Percentiles rank a stretch among this genome's conserved stretches.
Conservation (phyloP, 306 rosid genomes). For the Mimosa pudica region DNA sequence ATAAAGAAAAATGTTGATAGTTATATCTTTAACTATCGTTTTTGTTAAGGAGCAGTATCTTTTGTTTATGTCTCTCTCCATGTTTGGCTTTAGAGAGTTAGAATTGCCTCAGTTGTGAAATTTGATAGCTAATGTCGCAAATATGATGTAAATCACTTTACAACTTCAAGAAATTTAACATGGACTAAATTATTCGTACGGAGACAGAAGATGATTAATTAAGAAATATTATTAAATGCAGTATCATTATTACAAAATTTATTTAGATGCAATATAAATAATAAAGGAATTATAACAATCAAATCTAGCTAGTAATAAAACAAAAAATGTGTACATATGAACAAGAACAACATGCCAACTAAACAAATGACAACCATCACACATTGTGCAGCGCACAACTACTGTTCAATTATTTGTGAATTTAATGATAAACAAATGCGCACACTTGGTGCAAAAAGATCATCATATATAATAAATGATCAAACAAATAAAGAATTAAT, state of each 20-base stretch:
- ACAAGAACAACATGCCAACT: neutral
- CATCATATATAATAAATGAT: conserved; percentile 32
- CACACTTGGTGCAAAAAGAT: conserved; percentile 28
- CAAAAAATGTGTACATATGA: conserved; percentile 11
- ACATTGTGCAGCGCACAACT: neutral
- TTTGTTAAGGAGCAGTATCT: neutral
- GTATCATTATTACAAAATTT: neutral
- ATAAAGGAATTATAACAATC: neutral
- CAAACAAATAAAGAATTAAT: conserved; percentile 8
- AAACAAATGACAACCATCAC: conserved; percentile 5
- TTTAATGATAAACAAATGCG: conserved; percentile 26
- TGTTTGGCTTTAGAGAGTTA: neutral
- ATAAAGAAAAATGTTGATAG: neutral
- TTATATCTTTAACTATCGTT: neutral
- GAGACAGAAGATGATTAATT: neutral
- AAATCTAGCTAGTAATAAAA: neutral
- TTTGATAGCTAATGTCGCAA: neutral
- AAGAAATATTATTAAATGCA: neutral
- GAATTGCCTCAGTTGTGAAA: neutral
- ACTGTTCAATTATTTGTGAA: neutral
- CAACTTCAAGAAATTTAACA: neutral
- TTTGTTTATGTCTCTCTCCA: neutral
- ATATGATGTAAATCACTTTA: neutral
- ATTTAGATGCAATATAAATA: neutral
- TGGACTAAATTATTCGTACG: neutral